Conservation (phyloP, 2,329 filamentous ascomycete species). For the Clonostachys chloroleuca region DNA sequence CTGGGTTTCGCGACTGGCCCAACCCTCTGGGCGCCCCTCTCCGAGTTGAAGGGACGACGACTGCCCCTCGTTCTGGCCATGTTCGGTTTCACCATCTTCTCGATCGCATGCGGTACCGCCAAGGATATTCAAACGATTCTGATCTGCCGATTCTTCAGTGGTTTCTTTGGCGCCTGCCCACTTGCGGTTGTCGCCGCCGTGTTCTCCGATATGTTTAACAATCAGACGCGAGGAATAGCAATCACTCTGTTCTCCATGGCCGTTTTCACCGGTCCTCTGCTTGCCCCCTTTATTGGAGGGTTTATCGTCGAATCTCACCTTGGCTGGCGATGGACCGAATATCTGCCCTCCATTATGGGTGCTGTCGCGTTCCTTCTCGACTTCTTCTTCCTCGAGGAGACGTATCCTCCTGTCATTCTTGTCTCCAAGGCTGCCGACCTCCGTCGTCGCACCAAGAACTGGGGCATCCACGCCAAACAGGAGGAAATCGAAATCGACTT, state of each 20-base stretch:
- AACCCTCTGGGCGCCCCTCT: conserved; percentile 67
- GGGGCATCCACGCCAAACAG: conserved; percentile 68
- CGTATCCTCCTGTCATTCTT: conserved; percentile 65
- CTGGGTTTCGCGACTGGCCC: conserved; percentile 69
- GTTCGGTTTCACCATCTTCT: conserved; percentile 68
- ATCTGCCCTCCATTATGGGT: conserved; percentile 39
- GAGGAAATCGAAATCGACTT: conserved; percentile 68
- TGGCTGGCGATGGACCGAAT: conserved; percentile 55
- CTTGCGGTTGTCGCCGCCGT: conserved; percentile 67
- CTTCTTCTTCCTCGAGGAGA: conserved; percentile 61
- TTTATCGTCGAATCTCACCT: conserved; percentile 60
- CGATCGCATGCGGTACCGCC: conserved; percentile 57
- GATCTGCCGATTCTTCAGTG: conserved; percentile 68
- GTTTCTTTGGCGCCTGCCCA: conserved; percentile 67
- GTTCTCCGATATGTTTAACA: conserved; percentile 69
- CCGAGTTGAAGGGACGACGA: conserved; percentile 65
- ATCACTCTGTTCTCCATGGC: conserved; percentile 38
- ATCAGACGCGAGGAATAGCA: conserved; percentile 50
- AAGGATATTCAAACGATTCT: conserved; percentile 67
- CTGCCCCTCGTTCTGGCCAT: conserved; percentile 56
- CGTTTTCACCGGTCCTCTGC: conserved; percentile 61
- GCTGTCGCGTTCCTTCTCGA: conserved; percentile 55
- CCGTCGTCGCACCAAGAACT: conserved; percentile 60
- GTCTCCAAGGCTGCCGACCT: conserved; percentile 56
- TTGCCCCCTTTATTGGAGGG: conserved; percentile 66